phyloP scores from a whole-genome alignment of 108 stramenopile genomes.

The Skeletonema tropicum region DNA sequence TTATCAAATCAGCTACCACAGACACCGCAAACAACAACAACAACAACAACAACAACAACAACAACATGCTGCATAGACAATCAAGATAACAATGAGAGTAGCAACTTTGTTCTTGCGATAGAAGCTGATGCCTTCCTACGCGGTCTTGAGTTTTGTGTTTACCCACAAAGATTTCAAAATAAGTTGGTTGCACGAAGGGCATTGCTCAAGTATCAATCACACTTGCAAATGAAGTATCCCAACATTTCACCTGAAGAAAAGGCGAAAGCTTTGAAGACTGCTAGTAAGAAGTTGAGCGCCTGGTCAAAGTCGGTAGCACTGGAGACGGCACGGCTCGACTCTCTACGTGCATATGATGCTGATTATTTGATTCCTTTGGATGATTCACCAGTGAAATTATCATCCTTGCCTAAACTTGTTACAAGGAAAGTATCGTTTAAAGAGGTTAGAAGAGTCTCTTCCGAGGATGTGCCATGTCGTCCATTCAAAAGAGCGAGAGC shows the following conservation, averaged over 20 bases:
- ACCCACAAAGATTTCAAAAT: constrained; percentile 8
- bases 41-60: too few relatives aligned
- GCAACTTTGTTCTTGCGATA: constrained; percentile 1
- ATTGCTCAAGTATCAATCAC: constrained; percentile 21
- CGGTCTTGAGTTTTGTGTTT: constrained; percentile 15
- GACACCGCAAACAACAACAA: neutral
- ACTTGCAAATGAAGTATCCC: constrained; percentile 1
- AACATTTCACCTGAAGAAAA: constrained; percentile 2
- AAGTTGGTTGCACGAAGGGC: constrained; percentile 1
- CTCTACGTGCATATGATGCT: constrained; percentile 10
- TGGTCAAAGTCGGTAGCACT: constrained; percentile 27
- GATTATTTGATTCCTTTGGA: constrained; percentile 17
- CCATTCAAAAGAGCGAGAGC: neutral
- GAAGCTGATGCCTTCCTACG: constrained; percentile 18
- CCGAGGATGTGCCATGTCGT: neutral
- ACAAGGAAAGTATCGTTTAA: neutral
- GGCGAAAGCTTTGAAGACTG: constrained; percentile 1
- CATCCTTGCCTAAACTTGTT: neutral
- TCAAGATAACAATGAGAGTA: neutral
- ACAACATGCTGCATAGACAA: neutral
- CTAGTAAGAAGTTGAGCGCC: constrained; percentile 20
- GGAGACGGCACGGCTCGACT: constrained; percentile 16
- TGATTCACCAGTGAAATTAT: neutral
- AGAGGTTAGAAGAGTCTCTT: neutral
- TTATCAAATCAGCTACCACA: constrained; percentile 11